Evolutionary conservation across 2,329 filamentous ascomycete genomes (phyloP), one percentile per base, ranked within the genome.

Genomic region (Fusarium concolor): DNA sequence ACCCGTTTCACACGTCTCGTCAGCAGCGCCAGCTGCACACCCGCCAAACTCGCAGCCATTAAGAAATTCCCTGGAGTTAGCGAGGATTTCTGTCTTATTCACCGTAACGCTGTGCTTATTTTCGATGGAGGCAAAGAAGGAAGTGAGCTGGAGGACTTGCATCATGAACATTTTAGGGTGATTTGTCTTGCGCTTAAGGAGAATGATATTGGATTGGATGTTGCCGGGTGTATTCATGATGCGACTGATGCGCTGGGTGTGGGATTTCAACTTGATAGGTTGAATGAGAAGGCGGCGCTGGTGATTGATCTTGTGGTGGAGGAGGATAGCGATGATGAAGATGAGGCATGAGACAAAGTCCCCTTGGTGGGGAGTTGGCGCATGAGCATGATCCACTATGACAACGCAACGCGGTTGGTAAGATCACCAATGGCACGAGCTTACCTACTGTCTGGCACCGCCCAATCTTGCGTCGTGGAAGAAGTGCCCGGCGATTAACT

Each of bases 131-230:
- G n/a, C 4, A 33, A 33, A 6, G 29, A 15, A 4, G 35, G 54
- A 26, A 49, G 24, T 9, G 18, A 17, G n/a, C 35, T 39, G 35
- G 35, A 28, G 15, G 57, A 62, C 29, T 0, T 15, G 0, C 59
- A 62, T 4, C 59, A 62, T 38, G 59, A 62, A 18, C 59, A 62
- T 28, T 62, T 62, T 8, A 26, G 59, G 8, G 22, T 41, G 22
- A 55, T 62, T 10, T 62, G 59, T 33, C 57, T 62, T 18, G 59
- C 57, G 5, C 22, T 62, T 4, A 62, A 62, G 22, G 59, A 62
- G 4, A 10, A 56, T 17, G 59, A 62, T 28, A 56, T 62, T 3
- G 59, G 59, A 4, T 22, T 62, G 9, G 59, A 62, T 15, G 59
- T 62, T 11, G 59, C 59, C 5, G 59, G 59, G 0, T 62, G 59